Evolutionary conservation across 805 yeast species (phyloP).

Genomic region (Cyberlindnera galapagoensis): DNA sequence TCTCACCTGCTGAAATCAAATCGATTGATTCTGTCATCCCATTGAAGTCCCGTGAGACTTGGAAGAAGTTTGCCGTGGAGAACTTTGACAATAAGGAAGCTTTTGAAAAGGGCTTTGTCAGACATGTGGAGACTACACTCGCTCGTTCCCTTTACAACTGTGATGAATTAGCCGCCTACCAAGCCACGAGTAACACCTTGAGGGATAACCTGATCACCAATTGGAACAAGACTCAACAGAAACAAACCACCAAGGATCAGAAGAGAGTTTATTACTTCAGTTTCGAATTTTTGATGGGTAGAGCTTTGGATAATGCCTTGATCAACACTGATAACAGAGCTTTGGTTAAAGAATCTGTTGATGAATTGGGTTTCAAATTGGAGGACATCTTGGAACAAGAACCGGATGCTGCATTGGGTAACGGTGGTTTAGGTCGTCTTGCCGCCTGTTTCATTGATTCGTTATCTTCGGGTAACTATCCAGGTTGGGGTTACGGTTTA

Average conservation of each 20-base stretch:
- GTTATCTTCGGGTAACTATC: slow-evolving; percentile 74
- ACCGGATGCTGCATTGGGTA: slow-evolving; percentile 92
- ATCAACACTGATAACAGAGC: slow-evolving; percentile 70
- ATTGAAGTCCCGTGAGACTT: slow-evolving; percentile 61
- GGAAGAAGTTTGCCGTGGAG: slow-evolving; percentile 64
- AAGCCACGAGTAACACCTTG: slow-evolving; percentile 74
- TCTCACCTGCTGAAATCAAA: slow-evolving; percentile 83
- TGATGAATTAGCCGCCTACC: slow-evolving; percentile 88
- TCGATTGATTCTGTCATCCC: slow-evolving; percentile 81
- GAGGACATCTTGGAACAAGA: slow-evolving; percentile 83
- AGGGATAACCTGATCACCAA: slow-evolving; percentile 75
- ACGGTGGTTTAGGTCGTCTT: slow-evolving; percentile 90
- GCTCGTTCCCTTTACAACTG: slow-evolving; percentile 92
- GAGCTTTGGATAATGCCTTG: slow-evolving; percentile 91
- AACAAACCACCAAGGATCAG: slow-evolving; percentile 74
- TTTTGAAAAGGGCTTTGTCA: slow-evolving; percentile 64
- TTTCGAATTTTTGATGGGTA: slow-evolving; percentile 87
- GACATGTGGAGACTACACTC: slow-evolving; percentile 83
- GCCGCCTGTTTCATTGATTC: slow-evolving; percentile 95
- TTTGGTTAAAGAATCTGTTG: slow-evolving; percentile 46
- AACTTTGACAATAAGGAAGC: slow-evolving; percentile 41
- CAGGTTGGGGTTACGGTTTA: slow-evolving; percentile 96
- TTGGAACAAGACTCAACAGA: slow-evolving; percentile 93
- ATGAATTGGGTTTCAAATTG: slow-evolving; percentile 77
- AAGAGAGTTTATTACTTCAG: slow-evolving; percentile 85